Conservation (phyloP, 352 stramenopile genomes). For the Thraustochytrium aureum region DNA sequence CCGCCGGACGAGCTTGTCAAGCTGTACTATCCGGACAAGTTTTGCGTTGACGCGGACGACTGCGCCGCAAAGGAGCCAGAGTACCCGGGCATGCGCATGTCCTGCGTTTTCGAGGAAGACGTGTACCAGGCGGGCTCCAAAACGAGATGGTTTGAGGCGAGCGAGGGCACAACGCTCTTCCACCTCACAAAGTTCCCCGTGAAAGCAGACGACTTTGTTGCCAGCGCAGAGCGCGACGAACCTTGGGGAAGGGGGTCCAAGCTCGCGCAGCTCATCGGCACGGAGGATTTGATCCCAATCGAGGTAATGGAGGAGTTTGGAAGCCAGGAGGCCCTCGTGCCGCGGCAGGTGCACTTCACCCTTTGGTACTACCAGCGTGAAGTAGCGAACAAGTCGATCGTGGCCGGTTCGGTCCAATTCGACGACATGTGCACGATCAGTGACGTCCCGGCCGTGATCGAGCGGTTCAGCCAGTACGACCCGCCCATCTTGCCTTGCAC, state of each 20-base stretch:
- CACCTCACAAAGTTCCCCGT: conserved; percentile 76
- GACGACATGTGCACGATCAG: conserved; percentile 71
- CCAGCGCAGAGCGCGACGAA: conserved; percentile 54
- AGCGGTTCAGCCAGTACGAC: conserved; percentile 68
- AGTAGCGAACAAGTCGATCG: conserved; percentile 59
- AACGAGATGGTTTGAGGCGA: conserved; percentile 79
- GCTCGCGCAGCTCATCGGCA: conserved; percentile 64
- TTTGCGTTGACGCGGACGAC: conserved; percentile 38
- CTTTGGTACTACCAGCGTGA: conserved; percentile 60
- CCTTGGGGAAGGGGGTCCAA: conserved; percentile 67
- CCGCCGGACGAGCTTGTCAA: conserved; percentile 60
- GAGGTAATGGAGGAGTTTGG: conserved; percentile 59
- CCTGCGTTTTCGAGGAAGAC: conserved; percentile 84
- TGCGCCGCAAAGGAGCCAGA: conserved; percentile 30
- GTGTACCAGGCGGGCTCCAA: conserved; percentile 63
- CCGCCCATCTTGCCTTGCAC: conserved; percentile 46
- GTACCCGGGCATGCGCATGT: conserved; percentile 73
- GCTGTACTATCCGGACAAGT: conserved; percentile 60
- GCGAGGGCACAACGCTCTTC: conserved; percentile 74
- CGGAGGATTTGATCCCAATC: conserved; percentile 71
- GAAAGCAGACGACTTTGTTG: conserved; percentile 66
- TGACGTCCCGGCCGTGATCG: conserved; percentile 64
- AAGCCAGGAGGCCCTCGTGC: conserved; percentile 55
- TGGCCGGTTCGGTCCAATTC: conserved; percentile 67
- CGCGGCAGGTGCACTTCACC: conserved; percentile 52